Evolutionary conservation across 257 asterid genomes (phyloP).

Genomic region (Knoxia roxburghii): DNA sequence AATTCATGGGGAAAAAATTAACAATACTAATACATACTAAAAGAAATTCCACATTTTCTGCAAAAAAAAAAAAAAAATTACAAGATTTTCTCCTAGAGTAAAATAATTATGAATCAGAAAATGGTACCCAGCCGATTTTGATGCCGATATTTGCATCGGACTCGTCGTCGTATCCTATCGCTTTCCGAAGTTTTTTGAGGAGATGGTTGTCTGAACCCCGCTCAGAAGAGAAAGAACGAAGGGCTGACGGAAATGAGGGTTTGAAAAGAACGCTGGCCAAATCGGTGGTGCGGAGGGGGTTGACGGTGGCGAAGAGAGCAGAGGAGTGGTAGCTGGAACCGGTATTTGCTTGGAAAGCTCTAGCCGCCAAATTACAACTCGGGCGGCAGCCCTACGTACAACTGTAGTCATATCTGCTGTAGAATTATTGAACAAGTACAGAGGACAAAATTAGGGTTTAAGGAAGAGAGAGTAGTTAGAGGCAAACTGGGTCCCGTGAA

Average conservation of each 20-base stretch:
- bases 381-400: constrained; percentile 48
- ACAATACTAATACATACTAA: background rate
- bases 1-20: background rate
- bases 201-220: constrained; percentile 51
- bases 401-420: constrained; percentile 16
- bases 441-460: too few relatives aligned
- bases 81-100: background rate
- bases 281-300: too few relatives aligned
- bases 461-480: too few relatives aligned
- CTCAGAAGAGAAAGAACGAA: constrained; percentile 33
- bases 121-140: too few relatives aligned
- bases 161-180: constrained; percentile 50
- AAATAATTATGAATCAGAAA: background rate
- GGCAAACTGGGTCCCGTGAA: too few relatives aligned
- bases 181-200: constrained; percentile 41
- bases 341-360: too few relatives aligned
- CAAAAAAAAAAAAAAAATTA: too few relatives aligned
- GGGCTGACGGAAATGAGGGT: too few relatives aligned
- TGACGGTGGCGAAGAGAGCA: too few relatives aligned
- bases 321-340: too few relatives aligned
- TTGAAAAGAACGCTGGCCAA: too few relatives aligned
- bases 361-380: constrained; percentile 38
- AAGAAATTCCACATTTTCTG: background rate
- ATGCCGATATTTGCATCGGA: background rate
- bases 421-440: too few relatives aligned